Evolutionary conservation across 1,284 basidiomycete species (phyloP), one percentile per base, ranked within the genome.

Genomic region (Vanrija sp.): DNA sequence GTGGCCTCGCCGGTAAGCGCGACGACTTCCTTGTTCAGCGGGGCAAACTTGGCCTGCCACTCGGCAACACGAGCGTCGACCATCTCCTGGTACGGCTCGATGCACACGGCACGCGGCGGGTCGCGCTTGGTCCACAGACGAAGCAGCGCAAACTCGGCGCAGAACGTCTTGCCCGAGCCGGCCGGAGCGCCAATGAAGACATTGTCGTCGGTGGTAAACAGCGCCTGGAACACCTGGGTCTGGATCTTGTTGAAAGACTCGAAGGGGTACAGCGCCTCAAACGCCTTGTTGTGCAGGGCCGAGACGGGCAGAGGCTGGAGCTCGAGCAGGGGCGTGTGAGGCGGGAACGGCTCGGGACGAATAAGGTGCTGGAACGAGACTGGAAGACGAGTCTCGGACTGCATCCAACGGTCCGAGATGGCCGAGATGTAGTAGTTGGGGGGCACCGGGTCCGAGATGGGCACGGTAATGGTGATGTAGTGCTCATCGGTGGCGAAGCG

Each of bases 341-440:
- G 82, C 0, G 94, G 92, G 83, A 98, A 98, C 66, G 95, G 95
- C 69, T 96, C 93, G 3, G 96, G 96, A 3, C 98, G 84, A 61
- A 98, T 94, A 49, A 98, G 84, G 71, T 98, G 93, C 75, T 95
- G 95, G 84, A 98, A 98, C 0, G 92, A 96, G 56, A 98, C 89
- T 0, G 96, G 94, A 0, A 98, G 79, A 10, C 92, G 85, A 2
- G 92, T 97, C 76, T 98, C 93, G 10, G 91, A 84, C 64, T 98
- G 93, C 36, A 98, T 70, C 95, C 96, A 99, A 37, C 91, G 84
- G 72, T 98, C 95, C 4, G 92, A 95, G 59, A 96, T 83, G 56
- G 98, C 81, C 12, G 90, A 91, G 70, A 98, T 93, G 76, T 92
- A 98, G 78, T 97, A 97, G 75, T 98, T 98, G 1, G 95, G 95